Base-by-base conservation (phyloP, 73 alveolate genomes). In the Tetrahymena malaccensis region DNA sequence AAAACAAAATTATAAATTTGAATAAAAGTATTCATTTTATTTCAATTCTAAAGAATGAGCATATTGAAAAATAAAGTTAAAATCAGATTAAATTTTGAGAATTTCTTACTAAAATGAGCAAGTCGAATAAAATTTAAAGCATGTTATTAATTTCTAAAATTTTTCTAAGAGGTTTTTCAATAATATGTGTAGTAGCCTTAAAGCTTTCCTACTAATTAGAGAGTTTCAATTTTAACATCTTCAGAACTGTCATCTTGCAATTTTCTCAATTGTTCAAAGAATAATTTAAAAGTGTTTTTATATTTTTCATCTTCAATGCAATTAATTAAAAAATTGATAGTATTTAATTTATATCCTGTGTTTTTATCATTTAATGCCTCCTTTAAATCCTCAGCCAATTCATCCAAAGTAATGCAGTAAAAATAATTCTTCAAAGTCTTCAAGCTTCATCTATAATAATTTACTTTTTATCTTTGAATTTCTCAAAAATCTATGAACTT, bases 311-410 rank as follows among this genome's bases (percentile, higher is more conserved):
- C 89, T 27, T 70, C 89, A 31, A 70, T 31, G 37, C 89, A 70
- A 70, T 70, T 70, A 27, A 70, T 70, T 3, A 70, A 33, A 1
- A 70, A 70, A 70, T 70, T 70, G 1, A 70, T 70, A 22, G 37
- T 22, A 70, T 70, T 70, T n/a, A 70, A n/a, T 70, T 70, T 70
- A 70, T 43, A 70, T 8, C 89, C 89, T 43, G 97, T 85, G 55
- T 95, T 95, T 31, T 95, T 95, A 31, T 95, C 97, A 33, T 57
- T 94, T 19, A 95, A 43, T 22, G 95, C 97, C 85, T 95, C 97
- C 34, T 89, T 95, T 55, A 95, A 95, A 89, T 95, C 97, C 35
- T 95, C 97, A 43, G 35, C 94, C 34, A 95, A 89, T 27, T 95
- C 97, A 85, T 95, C 97, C 11, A 89, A 85, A 35, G 43, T 85